Conservation (phyloP, 164 flowering plant genomes). For the Vitis riparia region DNA sequence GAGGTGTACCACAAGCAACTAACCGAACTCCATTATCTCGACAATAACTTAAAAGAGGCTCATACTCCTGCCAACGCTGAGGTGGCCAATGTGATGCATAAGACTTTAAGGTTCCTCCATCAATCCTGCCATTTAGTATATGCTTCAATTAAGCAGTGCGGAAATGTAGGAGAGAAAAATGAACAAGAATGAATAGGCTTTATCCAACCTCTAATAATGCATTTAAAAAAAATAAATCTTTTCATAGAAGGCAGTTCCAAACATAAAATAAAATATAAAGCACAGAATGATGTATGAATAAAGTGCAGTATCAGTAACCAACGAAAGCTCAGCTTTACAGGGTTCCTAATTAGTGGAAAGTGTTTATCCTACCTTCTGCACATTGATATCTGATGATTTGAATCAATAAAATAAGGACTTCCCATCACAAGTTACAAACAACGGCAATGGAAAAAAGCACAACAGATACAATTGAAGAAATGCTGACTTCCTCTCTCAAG, state of each 20-base stretch:
- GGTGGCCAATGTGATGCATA: slow-evolving; percentile 77
- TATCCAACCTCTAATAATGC: not conserved
- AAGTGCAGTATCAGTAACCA: not conserved
- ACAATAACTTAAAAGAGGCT: slow-evolving; percentile 79
- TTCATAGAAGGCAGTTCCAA: not conserved
- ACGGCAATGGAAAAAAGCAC: not conserved
- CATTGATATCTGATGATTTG: not conserved
- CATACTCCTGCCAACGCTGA: slow-evolving; percentile 90
- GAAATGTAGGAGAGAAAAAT: not conserved
- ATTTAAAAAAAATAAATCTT: not conserved
- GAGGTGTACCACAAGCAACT: slow-evolving; percentile 92
- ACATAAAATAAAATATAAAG: not conserved
- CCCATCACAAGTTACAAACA: not conserved
- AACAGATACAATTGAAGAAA: not conserved
- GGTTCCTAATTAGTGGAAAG: not conserved
- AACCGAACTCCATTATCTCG: slow-evolving; percentile 76
- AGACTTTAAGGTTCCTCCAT: slow-evolving; percentile 67
- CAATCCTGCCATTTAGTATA: slow-evolving; percentile 59
- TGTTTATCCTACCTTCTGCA: not conserved
- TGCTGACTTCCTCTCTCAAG: no score
- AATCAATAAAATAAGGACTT: not conserved
- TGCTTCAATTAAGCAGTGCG: not conserved
- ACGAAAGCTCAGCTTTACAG: not conserved
- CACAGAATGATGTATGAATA: not conserved
- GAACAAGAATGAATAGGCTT: not conserved